Conservation (phyloP, 2,329 filamentous ascomycete genomes). For the Fusarium kyushuense region DNA sequence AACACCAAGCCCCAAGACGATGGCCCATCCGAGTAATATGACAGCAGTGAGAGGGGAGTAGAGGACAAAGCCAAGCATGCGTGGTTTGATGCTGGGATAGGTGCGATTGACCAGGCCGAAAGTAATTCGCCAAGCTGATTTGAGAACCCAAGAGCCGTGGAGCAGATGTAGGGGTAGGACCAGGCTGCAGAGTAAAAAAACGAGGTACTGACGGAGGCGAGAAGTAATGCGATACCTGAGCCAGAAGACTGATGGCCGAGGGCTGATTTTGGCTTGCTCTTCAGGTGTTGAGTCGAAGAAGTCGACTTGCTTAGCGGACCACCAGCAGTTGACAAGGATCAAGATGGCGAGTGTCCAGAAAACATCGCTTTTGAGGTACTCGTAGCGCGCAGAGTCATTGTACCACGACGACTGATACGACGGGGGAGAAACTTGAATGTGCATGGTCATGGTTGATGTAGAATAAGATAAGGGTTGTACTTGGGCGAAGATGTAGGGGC, state of each 20-base stretch:
- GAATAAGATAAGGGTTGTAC: not conserved
- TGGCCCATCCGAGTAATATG: not conserved
- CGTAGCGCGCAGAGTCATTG: conserved; percentile 21
- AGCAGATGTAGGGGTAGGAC: conserved; percentile 15
- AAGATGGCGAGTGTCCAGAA: conserved; percentile 30
- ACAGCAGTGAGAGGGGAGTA: conserved; percentile 10
- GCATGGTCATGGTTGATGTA: not conserved
- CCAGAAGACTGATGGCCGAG: not conserved
- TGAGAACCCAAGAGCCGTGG: conserved; percentile 29
- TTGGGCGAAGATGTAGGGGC: not conserved
- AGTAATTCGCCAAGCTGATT: conserved; percentile 22
- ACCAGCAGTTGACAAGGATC: conserved; percentile 23
- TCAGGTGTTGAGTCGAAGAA: not conserved
- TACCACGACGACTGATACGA: conserved; percentile 21
- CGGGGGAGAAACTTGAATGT: not conserved
- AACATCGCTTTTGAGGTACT: conserved; percentile 28
- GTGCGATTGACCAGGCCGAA: conserved; percentile 13
- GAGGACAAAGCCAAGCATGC: conserved; percentile 10
- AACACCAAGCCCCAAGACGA: not conserved
- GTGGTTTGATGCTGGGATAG: conserved; percentile 21
- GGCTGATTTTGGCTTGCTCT: not conserved
- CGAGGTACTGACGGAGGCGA: not conserved
- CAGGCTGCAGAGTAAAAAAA: not conserved
- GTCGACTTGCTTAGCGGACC: conserved; percentile 18
- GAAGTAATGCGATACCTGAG: conserved; percentile 24